Base-by-base conservation (phyloP, 2,329 filamentous ascomycete species). In the Aspergillus phoenicis region DNA sequence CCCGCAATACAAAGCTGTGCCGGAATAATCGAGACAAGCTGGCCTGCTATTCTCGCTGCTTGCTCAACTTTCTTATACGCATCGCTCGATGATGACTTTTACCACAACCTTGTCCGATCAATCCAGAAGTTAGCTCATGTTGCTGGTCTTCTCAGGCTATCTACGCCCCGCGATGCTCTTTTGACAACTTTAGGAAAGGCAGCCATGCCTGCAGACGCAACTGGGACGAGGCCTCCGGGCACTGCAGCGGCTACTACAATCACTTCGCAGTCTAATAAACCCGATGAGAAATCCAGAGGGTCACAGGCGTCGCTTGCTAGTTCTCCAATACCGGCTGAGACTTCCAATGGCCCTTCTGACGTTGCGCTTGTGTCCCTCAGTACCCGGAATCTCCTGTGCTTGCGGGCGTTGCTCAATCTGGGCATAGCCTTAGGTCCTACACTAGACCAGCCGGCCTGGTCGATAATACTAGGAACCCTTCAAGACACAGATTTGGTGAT, bases 121-220 rank as follows among this genome's bases (percentile, higher is more conserved):
- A 96, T 98, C 68, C 95, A 99, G 70, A 93, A 96, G 66, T 91
- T 99, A 70, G 91, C 95, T 0, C 96, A 99, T 73, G 94, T 98
- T 2, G 92, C 95, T 41, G 96, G 95, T 5, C 82, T 99, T 51
- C 79, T 99, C 8, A 88, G 93, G 64, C 84, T 98, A 8, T 82
- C 85, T 11, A 97, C 94, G 0, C 93, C 95, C 0, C 85, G 95
- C 65, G 95, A 99, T 81, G 95, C 95, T 0, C 96, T 99, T 70
- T 82, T 99, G 36, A 98, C 95, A 0, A 97, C 94, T 0, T 81
- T 99, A 3, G 93, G 92, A 0, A 99, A 99, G 77, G 89, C 93
- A 47, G 93, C 95, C 7, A 91, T 98, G 2, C 95, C 95, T 3
- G 87, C 92, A 0, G 94, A 96, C 67, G 82, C 71, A 30, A 57